Base-by-base conservation (phyloP, 1,284 basidiomycete species). In the Neolentinus lepideus region DNA sequence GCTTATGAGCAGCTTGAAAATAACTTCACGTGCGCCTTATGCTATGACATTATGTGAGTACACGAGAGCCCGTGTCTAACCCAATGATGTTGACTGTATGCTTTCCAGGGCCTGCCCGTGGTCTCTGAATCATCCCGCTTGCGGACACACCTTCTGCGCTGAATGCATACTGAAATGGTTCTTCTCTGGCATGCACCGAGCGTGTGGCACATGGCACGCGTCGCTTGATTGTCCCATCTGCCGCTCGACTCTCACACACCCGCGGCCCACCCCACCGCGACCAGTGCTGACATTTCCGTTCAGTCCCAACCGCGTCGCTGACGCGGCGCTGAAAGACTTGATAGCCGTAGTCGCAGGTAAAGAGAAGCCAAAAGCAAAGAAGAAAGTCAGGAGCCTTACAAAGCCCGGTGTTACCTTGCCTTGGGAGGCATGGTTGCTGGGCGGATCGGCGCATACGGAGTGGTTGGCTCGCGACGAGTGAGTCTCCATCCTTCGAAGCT, bases 61-160 rank as follows among this genome's bases (percentile, higher is more conserved):
- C 12, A 29, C 19, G 16, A 43, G 8, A 43, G 16, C 38, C 4
- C 19, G 6, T 4, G 38, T 43, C 19, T 6, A 43, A n/a, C n/a
- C n/a, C 27, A 4, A 53, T 12, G 33, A 26, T 26, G 25, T 24
- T 24, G 24, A 33, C 25, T n/a, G 43, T 31, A 21, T 1, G 24
- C 22, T 51, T 29, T 22, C 9, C 54, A 78, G 83, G 67, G 79
- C 84, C 1, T 75, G 75, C 57, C 85, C 85, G 11, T 82, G 81
- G 61, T 69, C 71, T n/a, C 68, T 87, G 48, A 76, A 72, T 53
- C 75, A 82, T 8, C 72, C 71, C 21, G 66, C 69, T 47, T 87
- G 84, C 58, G 85, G 85, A 1, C 84, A 87, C 61, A 76, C 82
- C 0, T 87, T 83, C 64, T 85, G 83, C 64, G 77, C 79, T 21